Base-by-base conservation (phyloP, 2,329 filamentous ascomycete genomes). In the Coniochaeta prunicola region DNA sequence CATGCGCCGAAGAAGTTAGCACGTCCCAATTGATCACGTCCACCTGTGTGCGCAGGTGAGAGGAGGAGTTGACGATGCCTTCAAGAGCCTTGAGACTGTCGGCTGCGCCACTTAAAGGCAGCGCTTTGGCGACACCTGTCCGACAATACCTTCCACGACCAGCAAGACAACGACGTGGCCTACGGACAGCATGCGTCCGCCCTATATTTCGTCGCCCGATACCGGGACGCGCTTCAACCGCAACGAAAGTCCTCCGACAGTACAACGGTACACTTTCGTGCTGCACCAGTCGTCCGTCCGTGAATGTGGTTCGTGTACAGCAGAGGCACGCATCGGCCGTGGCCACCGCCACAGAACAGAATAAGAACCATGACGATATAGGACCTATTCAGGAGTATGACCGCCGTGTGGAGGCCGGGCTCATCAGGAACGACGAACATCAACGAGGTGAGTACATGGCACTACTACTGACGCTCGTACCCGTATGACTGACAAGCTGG, bases 301-400 rank as follows among this genome's bases (percentile, higher is more conserved):
- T 21, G 21, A 30, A 33, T 10, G 7, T 59, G 24, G 15, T 42
- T 26, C 60, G 63, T 26, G 59, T 61, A 28, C 62, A 65, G 59
- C 59, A 54, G 34, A 58, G 62, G 45, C 59, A 48, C 1, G 59
- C 61, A 40, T 61, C 54, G 15, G 54, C 63, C 10, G 62, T 63
- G n/a, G 64, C 64, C 10, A 53, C 64, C 24, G 60, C 64, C 5
- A 60, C 63, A 0, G 59, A 60, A 13, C 59, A 64, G n/a, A 64
- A 64, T 57, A 60, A 62, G 50, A 70, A 74, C 59, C 56, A 63
- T 12, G 73, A 76, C 53, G 69, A 73, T 45, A 70, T 77, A 62
- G 92, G 92, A 0, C 94, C 94, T 2, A 81, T 97, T 68, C 82
- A 86, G 63, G 93, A 97, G 73, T 99, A 99, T 73, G 89, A 97